Conservation (phyloP, 2,329 filamentous ascomycete genomes). For the Trichophyton benhamiae region DNA sequence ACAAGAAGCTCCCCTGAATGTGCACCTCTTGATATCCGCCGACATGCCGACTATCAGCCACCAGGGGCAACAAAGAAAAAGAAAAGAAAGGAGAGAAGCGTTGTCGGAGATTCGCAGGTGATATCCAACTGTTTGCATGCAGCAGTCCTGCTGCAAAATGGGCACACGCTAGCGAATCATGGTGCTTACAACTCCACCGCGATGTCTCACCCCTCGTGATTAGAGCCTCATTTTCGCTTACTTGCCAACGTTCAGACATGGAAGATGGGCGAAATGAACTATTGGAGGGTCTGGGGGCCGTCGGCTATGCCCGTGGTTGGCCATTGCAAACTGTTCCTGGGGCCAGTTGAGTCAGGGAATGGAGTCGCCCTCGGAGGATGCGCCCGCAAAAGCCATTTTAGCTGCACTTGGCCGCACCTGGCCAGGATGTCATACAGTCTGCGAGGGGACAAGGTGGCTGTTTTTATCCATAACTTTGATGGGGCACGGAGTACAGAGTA, state of each 20-base stretch:
- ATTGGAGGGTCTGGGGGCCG: background rate
- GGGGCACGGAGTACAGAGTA: background rate
- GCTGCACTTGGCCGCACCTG: background rate
- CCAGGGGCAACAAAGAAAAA: background rate
- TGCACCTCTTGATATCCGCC: background rate
- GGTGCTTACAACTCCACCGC: background rate
- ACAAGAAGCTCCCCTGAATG: background rate
- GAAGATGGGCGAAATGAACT: background rate
- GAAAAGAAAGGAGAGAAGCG: background rate
- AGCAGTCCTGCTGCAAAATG: background rate
- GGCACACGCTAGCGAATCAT: background rate
- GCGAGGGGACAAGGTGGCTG: background rate
- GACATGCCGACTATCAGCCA: background rate
- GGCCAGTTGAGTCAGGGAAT: background rate
- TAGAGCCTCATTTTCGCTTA: background rate
- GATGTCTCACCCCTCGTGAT: background rate
- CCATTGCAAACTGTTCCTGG: background rate
- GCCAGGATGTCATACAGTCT: background rate
- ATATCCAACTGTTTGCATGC: background rate
- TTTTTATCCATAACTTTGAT: background rate
- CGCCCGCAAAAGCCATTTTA: background rate
- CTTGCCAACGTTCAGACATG: background rate
- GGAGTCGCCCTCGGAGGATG: background rate
- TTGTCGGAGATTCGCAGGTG: background rate
- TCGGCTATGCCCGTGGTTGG: conserved; percentile 2